Percentiles rank a stretch among this genome's conserved stretches.
Evolutionary conservation across 2,329 filamentous ascomycete genomes (phyloP).

Genomic region (Xylariaceae sp.): DNA sequence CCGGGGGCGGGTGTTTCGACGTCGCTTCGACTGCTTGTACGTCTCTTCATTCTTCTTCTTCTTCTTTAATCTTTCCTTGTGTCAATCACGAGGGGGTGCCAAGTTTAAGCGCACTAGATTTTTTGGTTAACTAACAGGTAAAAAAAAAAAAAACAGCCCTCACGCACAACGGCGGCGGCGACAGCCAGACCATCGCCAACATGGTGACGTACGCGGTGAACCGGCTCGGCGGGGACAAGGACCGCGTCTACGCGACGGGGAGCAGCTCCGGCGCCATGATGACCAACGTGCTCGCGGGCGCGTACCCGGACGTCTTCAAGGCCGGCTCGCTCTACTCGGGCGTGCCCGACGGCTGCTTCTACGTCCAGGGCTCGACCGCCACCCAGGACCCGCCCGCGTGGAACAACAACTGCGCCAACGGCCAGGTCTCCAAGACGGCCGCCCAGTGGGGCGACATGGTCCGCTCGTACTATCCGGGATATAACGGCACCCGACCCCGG

Average conservation of each 20-base stretch:
- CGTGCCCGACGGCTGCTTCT: conserved; percentile 36
- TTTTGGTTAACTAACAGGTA: neutral
- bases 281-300: conserved; percentile 37
- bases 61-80: neutral
- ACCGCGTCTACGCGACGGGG: conserved; percentile 26
- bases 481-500: conserved; percentile 36
- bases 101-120: neutral
- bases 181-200: conserved; percentile 35
- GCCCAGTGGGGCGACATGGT: conserved; percentile 38
- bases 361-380: conserved; percentile 32
- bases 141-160: conserved; percentile 18
- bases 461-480: conserved; percentile 46
- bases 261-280: conserved; percentile 32
- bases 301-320: conserved; percentile 45
- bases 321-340: conserved; percentile 42
- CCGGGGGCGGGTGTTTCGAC: conserved; percentile 50
- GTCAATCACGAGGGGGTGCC: too few relatives aligned
- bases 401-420: conserved; percentile 51
- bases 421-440: conserved; percentile 39
- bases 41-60: conserved; percentile 6
- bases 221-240: conserved; percentile 31
- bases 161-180: conserved; percentile 34
- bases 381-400: conserved; percentile 38
- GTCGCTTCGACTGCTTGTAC: conserved; percentile 44
- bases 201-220: conserved; percentile 32